Percentiles rank a stretch among this genome's conserved stretches.
Evolutionary conservation across 73 alveolate genomes (phyloP).

Genomic region (Symbiodinium pilosum): DNA sequence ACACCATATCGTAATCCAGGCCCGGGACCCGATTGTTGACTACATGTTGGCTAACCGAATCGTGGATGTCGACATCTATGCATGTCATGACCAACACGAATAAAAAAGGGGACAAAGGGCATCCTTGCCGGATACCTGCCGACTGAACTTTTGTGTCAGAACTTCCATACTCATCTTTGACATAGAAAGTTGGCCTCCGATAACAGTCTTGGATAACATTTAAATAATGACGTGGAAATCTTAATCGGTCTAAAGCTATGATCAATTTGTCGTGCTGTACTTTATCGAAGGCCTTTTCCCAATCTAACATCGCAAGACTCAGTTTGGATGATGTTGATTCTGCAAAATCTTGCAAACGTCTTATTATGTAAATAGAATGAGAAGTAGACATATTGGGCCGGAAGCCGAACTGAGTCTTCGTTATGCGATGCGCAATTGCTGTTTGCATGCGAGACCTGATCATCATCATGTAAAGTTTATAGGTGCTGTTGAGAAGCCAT

Average conservation of each 20-base stretch:
- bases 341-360: slow-evolving; percentile 18
- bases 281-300: slow-evolving; percentile 49
- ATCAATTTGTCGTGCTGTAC: slow-evolving; percentile 20
- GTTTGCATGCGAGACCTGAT: slow-evolving; percentile 10
- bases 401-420: slow-evolving; percentile 17
- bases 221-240: not conserved
- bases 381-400: slow-evolving; percentile 18
- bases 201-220: not conserved
- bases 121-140: not conserved
- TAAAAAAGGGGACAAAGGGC: not conserved
- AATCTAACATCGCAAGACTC: slow-evolving; percentile 26
- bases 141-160: not conserved
- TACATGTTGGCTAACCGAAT: not conserved
- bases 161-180: not conserved
- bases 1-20: not conserved
- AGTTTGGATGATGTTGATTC: not conserved
- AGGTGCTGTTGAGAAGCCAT: not conserved
- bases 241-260: not conserved
- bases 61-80: not conserved
- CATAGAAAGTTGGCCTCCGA: not conserved
- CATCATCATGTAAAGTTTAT: slow-evolving; percentile 31
- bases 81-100: not conserved
- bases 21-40: not conserved
- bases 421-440: not conserved
- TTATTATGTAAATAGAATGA: not conserved